Conservation (phyloP, 495 filamentous ascomycete genomes). For the Xylaria telfairii region DNA sequence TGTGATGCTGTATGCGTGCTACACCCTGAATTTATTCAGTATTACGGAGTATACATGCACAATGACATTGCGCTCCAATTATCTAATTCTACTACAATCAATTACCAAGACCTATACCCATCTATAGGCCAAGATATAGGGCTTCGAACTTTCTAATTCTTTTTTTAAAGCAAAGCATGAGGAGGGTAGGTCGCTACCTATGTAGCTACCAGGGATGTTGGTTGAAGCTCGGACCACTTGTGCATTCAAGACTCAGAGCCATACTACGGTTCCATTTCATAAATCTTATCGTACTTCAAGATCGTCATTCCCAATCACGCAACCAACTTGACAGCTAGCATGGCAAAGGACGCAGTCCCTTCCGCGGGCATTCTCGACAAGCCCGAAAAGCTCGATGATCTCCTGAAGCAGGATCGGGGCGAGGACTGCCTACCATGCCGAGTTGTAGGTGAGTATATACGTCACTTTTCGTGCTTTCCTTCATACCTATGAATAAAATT, state of each 20-base stretch:
- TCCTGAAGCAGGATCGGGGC: slow-evolving; percentile 66
- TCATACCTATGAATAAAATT: neutral
- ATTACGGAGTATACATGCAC: too few relatives aligned
- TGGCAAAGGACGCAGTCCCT: slow-evolving; percentile 51
- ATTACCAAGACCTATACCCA: too few relatives aligned
- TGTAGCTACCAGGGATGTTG: neutral
- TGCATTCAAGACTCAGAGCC: slow-evolving; percentile 1
- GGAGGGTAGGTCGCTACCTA: neutral
- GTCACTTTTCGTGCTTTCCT: neutral
- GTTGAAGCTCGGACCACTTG: slow-evolving; percentile 13
- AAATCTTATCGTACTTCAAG: slow-evolving; percentile 3
- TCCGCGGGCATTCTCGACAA: slow-evolving; percentile 50
- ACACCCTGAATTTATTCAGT: too few relatives aligned
- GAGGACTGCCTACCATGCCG: slow-evolving; percentile 75
- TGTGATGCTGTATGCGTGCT: neutral
- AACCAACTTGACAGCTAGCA: slow-evolving; percentile 28
- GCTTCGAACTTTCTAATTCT: too few relatives aligned
- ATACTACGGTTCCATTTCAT: slow-evolving; percentile 2
- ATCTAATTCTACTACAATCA: too few relatives aligned
- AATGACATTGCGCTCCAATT: too few relatives aligned
- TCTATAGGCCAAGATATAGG: too few relatives aligned
- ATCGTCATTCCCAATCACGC: slow-evolving; percentile 8
- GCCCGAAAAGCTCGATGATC: slow-evolving; percentile 57
- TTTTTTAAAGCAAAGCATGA: too few relatives aligned
- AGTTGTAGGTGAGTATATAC: slow-evolving; percentile 63